phyloP scores from a whole-genome alignment of 768 basidiomycete genomes.

The Tephrocybe sp. region DNA sequence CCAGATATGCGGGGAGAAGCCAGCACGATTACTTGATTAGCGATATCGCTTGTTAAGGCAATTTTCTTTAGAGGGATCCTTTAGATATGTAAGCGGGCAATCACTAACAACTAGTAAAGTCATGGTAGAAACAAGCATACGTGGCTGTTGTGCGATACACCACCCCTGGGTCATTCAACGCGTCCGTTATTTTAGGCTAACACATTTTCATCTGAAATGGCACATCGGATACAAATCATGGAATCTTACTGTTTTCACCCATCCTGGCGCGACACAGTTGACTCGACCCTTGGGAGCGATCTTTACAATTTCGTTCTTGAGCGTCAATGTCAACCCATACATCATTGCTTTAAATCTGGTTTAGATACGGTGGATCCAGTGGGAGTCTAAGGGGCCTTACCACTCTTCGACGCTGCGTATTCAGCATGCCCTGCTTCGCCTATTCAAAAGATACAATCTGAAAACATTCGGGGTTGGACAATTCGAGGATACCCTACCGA shows the following conservation, averaged over 20 bases:
- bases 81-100: neutral
- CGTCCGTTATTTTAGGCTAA: conserved; percentile 53
- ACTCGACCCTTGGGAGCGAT: conserved; percentile 71
- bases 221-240: neutral
- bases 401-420: conserved; percentile 67
- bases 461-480: neutral
- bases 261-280: conserved; percentile 68
- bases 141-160: conserved; percentile 64
- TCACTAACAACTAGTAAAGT: neutral
- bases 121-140: conserved; percentile 39
- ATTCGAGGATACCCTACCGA: conserved; percentile 33
- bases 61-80: conserved; percentile 73
- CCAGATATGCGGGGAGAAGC: conserved; percentile 63
- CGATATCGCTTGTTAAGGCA: conserved; percentile 59
- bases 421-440: conserved; percentile 63
- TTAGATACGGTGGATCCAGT: neutral
- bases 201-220: neutral
- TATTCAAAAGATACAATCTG: conserved; percentile 6
- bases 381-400: conserved; percentile 29
- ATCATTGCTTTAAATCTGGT: conserved; percentile 49
- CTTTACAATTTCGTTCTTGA: conserved; percentile 82
- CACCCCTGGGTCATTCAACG: conserved; percentile 51
- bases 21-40: conserved; percentile 58
- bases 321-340: conserved; percentile 63
- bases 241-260: conserved; percentile 48